Conservation (phyloP, 176 grass and related monocot genomes). For the Puya raimondii region DNA sequence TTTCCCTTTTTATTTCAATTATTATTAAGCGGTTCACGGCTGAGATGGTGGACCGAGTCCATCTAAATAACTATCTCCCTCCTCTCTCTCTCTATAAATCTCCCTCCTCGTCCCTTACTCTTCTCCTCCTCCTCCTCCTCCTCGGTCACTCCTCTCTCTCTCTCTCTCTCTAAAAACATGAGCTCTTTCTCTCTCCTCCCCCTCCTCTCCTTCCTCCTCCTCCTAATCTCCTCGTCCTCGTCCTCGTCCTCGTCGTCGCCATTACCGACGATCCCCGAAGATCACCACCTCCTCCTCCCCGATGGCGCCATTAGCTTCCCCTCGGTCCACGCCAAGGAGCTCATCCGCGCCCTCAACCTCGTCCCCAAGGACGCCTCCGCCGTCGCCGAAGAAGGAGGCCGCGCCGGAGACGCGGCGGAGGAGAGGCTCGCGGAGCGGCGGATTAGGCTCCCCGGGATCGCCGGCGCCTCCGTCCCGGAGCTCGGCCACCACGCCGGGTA, state of each 20-base stretch:
- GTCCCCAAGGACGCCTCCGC: slow-evolving; percentile 34
- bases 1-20: not conserved
- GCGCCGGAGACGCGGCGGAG: not conserved
- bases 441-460: slow-evolving; percentile 34
- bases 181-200: not conserved
- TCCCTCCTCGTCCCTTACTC: not conserved
- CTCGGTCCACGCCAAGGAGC: slow-evolving; percentile 43
- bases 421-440: slow-evolving; percentile 64
- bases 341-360: slow-evolving; percentile 81
- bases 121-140: slow-evolving; percentile 4
- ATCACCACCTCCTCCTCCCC: slow-evolving; percentile 21
- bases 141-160: slow-evolving; percentile 3
- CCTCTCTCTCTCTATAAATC: slow-evolving; percentile 19
- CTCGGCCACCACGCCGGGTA: slow-evolving; percentile 94
- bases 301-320: slow-evolving; percentile 34
- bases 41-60: too few relatives aligned
- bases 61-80: not conserved
- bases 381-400: not conserved
- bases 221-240: not conserved
- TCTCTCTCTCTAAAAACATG: not conserved
- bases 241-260: not conserved
- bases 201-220: not conserved
- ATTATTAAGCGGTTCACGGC: too few relatives aligned
- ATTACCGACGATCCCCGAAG: not conserved
- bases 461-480: slow-evolving; percentile 18